phyloP scores from a whole-genome alignment of 257 asterid species.

The Jacaranda copaia region DNA sequence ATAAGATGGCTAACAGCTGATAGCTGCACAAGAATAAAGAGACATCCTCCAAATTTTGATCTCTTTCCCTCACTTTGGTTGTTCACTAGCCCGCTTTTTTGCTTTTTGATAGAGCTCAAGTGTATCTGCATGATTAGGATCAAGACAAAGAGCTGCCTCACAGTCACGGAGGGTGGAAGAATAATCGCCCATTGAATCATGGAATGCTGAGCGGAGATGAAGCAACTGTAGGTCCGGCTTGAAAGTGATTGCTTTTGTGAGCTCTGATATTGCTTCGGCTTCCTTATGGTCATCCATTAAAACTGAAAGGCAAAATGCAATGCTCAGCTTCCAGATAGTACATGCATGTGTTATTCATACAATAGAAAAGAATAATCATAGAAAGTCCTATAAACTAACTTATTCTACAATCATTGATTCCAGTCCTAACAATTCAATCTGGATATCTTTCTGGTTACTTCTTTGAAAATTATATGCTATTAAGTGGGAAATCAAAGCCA shows the following conservation, averaged over 20 bases:
- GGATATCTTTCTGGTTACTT: no score
- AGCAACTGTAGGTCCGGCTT: slow-evolving; percentile 86
- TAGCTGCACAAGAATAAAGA: slow-evolving; percentile 27
- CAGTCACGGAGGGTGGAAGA: slow-evolving; percentile 75
- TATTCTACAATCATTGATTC: no score
- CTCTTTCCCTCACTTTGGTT: slow-evolving; percentile 48
- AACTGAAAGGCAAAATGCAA: slow-evolving; percentile 46
- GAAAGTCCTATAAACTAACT: no score
- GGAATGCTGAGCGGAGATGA: slow-evolving; percentile 94
- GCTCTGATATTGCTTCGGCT: slow-evolving; percentile 84
- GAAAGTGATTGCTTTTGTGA: slow-evolving; percentile 78
- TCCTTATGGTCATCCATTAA: slow-evolving; percentile 95
- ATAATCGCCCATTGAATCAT: slow-evolving; percentile 75
- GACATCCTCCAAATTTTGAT: slow-evolving; percentile 34
- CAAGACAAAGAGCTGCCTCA: slow-evolving; percentile 92
- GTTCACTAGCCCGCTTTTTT: slow-evolving; percentile 52
- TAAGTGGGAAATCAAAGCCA: no score
- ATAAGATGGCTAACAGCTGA: slow-evolving; percentile 29
- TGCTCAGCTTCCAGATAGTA: not conserved
- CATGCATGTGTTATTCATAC: no score
- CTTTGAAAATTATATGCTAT: no score
- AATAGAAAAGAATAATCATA: no score
- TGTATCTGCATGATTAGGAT: slow-evolving; percentile 74
- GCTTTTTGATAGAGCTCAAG: slow-evolving; percentile 69
- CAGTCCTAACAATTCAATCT: no score